Conservation (phyloP, 768 basidiomycete genomes). For the Trametes elegans region DNA sequence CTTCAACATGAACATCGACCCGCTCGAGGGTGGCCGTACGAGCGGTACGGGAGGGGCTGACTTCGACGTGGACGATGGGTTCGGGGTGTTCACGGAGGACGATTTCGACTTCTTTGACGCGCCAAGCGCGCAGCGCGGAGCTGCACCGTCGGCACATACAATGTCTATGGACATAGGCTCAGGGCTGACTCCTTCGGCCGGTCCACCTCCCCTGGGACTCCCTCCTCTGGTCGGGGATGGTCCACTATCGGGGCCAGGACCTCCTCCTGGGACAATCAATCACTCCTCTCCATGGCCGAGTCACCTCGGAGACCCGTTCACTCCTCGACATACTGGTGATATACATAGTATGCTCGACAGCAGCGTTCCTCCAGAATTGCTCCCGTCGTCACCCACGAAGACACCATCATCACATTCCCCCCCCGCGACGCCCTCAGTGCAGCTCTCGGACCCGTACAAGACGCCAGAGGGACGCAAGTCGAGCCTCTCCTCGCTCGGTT, state of each 20-base stretch:
- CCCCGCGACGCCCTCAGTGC: slow-evolving; percentile 54
- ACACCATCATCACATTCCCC: slow-evolving; percentile 46
- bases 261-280: slow-evolving; percentile 28
- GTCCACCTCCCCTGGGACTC: slow-evolving; percentile 34
- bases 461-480: slow-evolving; percentile 25
- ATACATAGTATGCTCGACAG: slow-evolving; percentile 2
- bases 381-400: slow-evolving; percentile 50
- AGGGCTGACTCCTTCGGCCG: slow-evolving; percentile 31
- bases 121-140: slow-evolving; percentile 36
- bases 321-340: slow-evolving; percentile 15
- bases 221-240: slow-evolving; percentile 34
- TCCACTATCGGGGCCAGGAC: slow-evolving; percentile 27
- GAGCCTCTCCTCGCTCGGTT: slow-evolving; percentile 19
- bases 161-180: background rate
- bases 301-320: slow-evolving; percentile 21
- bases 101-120: slow-evolving; percentile 88
- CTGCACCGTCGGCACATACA: slow-evolving; percentile 20
- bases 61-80: slow-evolving; percentile 31
- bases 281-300: slow-evolving; percentile 22
- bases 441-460: slow-evolving; percentile 34
- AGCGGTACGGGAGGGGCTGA: slow-evolving; percentile 28
- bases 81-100: slow-evolving; percentile 68
- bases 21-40: slow-evolving; percentile 32
- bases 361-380: slow-evolving; percentile 37
- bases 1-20: slow-evolving; percentile 47